These are phyloP conservation scores for Trichoderma citrinoviride DNA, from an alignment of 2,329 filamentous ascomycete species.

Conservation along the genomic window DNA sequence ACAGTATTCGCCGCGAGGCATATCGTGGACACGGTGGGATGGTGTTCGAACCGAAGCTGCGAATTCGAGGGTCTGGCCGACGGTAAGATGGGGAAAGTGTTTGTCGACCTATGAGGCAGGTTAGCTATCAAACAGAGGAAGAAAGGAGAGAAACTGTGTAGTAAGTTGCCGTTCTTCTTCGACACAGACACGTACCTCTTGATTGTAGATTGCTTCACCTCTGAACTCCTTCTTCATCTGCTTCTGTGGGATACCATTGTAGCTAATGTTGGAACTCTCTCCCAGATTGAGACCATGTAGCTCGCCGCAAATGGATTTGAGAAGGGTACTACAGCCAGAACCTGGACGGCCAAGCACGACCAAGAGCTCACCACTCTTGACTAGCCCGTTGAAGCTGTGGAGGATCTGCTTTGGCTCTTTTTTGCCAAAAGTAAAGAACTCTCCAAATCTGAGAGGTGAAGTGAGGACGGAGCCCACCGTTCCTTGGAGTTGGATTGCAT, in stretches of 20 bases:
- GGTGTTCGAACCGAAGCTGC: constrained; percentile 68
- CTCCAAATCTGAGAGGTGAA: constrained; percentile 55
- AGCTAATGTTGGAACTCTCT: constrained; percentile 53
- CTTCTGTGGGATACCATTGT: constrained; percentile 57
- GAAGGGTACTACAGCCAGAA: constrained; percentile 61
- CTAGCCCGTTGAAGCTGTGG: constrained; percentile 60
- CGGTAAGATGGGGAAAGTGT: constrained; percentile 75
- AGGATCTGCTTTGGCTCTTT: constrained; percentile 59
- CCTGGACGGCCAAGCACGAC: constrained; percentile 67
- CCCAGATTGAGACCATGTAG: constrained; percentile 56
- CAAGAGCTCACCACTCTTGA: constrained; percentile 64
- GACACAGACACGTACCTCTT: constrained; percentile 51
- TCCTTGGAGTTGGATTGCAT: constrained; percentile 65
- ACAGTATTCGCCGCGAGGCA: constrained; percentile 59
- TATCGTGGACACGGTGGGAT: constrained; percentile 59
- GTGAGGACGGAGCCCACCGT: constrained; percentile 60
- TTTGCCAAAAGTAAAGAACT: constrained; percentile 50
- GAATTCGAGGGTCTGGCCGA: constrained; percentile 71
- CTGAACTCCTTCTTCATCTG: constrained; percentile 59
- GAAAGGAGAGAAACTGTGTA: no score
- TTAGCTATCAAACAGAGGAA: not conserved
- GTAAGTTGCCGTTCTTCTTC: fast-evolving
- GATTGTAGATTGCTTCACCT: constrained; percentile 70
- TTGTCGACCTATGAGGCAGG: constrained; percentile 52
- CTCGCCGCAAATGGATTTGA: constrained; percentile 62